Conservation (phyloP, 768 basidiomycete species). For the Kwoniella pini region DNA sequence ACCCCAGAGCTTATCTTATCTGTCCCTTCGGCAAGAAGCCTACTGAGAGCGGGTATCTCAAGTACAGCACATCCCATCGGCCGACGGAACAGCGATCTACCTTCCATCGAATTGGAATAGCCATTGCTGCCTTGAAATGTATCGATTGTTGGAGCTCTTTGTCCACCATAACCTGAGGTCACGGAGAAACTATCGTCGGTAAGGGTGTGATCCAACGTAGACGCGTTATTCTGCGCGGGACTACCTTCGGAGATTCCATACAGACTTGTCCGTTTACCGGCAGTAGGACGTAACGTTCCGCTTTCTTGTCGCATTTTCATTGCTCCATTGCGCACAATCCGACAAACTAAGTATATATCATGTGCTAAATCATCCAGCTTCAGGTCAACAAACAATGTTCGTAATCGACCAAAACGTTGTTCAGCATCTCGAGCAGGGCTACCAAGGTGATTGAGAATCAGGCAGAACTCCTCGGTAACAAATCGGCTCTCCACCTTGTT, state of each 20-base stretch:
- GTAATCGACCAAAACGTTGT: conserved; percentile 63
- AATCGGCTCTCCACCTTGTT: conserved; percentile 77
- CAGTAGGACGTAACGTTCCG: conserved; percentile 8
- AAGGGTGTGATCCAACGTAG: conserved; percentile 22
- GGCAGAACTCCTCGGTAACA: conserved; percentile 90
- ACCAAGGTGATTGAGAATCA: conserved; percentile 86
- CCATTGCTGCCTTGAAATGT: conserved; percentile 25
- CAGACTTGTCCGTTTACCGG: conserved; percentile 10
- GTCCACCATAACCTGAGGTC: conserved; percentile 42
- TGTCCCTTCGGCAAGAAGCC: conserved; percentile 65
- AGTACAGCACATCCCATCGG: conserved; percentile 96
- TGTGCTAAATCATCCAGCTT: conserved; percentile 80
- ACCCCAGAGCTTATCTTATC: conserved; percentile 64
- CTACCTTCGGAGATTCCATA: conserved; percentile 19
- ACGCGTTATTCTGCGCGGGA: conserved; percentile 1
- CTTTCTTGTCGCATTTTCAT: conserved; percentile 70
- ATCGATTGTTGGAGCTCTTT: conserved; percentile 25
- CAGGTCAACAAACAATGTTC: conserved; percentile 88
- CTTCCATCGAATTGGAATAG: conserved; percentile 10
- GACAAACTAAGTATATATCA: conserved; percentile 83
- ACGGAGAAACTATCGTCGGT: conserved; percentile 50
- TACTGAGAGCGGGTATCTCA: conserved; percentile 73
- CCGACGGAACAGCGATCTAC: conserved; percentile 62
- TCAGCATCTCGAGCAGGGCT: conserved; percentile 57
- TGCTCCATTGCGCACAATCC: conserved; percentile 82